A percentile compares a stretch with the other conserved stretches of the same genome.
phyloP scores from a whole-genome alignment of 148 eudicot genomes.

The Heliosperma pusillum region DNA sequence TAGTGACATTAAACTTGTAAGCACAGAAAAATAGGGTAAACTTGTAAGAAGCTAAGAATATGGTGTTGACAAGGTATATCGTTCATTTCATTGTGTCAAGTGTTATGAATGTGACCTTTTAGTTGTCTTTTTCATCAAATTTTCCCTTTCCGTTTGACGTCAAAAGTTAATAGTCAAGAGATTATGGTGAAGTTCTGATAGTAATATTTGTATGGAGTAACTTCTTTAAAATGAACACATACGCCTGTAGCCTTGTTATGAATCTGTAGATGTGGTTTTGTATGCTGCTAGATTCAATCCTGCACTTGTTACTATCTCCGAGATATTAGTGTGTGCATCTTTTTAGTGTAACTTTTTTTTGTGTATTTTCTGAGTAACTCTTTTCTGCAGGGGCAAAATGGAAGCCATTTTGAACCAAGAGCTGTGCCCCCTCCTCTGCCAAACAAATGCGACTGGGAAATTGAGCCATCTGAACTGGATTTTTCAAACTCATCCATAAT shows the following conservation, averaged over 20 bases:
- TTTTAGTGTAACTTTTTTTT: background rate
- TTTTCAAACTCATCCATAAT: slow-evolving; percentile 64
- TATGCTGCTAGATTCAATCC: background rate
- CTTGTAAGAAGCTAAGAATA: background rate
- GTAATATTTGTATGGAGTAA: background rate
- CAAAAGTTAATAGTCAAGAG: background rate
- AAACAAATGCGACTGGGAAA: slow-evolving; percentile 95
- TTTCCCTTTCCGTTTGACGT: background rate
- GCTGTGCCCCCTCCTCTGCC: slow-evolving; percentile 89
- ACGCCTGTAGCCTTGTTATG: background rate
- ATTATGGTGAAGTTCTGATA: background rate
- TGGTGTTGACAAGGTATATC: background rate
- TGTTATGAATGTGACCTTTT: background rate
- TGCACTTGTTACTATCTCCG: background rate
- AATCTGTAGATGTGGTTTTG: background rate
- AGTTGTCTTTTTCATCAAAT: background rate
- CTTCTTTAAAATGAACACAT: background rate
- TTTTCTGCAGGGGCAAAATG: slow-evolving; percentile 83
- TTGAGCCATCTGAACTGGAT: slow-evolving; percentile 88
- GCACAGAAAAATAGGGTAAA: background rate
- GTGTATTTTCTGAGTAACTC: background rate
- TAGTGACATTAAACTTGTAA: too few species aligned
- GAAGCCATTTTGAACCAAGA: slow-evolving; percentile 94
- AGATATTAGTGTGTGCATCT: background rate
- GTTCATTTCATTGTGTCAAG: background rate